Evolutionary conservation across 106 monocot species (phyloP), one percentile per base, ranked within the genome.

Genomic region (Narthecium ossifragum): DNA sequence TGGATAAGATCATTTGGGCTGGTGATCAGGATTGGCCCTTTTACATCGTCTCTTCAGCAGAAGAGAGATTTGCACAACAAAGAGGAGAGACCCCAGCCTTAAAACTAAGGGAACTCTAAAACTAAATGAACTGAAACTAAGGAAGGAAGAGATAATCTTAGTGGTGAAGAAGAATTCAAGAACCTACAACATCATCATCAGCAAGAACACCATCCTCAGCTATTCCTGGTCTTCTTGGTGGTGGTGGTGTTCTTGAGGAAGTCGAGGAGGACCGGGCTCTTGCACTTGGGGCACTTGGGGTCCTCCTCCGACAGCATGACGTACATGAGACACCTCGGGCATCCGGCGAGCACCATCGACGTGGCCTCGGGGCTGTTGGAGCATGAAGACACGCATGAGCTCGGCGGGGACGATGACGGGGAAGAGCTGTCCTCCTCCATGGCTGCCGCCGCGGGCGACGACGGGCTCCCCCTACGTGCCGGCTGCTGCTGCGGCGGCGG

Each of bases 271-370:
- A 96, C 90, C 6, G 82, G 55, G 60, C 80, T 86, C 62, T 90
- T 80, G 86, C 94, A 96, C 70, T 81, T 83, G 20, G 94, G 94
- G 67, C 94, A 96, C 67, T 71, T 73, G 17, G 86, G 80, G 30
- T 96, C 94, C 21, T 83, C 83, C 52, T 80, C 86, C 0, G 90
- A 70, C 39, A 90, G 80, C 90, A 96, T 96, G 27, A 96, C 94
- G 30, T 96, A 93, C 79, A 93, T 93, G 68, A 93, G 83, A 68
- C 93, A 93, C 15, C 79, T 36, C 0, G 88, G 83, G 59, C 94
- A 94, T 12, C 78, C 94, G 1, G 83, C 90, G 2, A 96, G 78
- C 31, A 96, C 86, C 94, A 96, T 96, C 18, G 94, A 84, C 38
- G 69, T 60, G 3, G 82, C 68, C 53, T 85, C 85, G 0, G 79